Evolutionary conservation across 768 basidiomycete species (phyloP).

Genomic region (Panellus pusillus): DNA sequence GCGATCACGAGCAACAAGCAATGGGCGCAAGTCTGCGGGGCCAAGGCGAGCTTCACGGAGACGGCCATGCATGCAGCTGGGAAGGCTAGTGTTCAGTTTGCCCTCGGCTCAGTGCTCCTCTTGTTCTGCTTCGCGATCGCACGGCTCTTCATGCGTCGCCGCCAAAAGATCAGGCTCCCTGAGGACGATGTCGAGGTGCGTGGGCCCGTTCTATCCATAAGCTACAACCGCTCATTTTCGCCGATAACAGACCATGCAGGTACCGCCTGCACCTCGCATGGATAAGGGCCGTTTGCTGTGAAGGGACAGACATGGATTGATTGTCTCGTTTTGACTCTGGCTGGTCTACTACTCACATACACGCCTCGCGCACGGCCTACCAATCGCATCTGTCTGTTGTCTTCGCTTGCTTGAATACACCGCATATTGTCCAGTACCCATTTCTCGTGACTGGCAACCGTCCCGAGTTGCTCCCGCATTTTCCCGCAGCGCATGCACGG

Average conservation of each 20-base stretch:
- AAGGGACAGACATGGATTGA: not conserved
- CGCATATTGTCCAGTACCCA: no score
- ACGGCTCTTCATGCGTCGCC: not conserved
- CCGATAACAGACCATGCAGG: not conserved
- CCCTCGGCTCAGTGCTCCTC: constrained; percentile 9
- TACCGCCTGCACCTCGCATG: not conserved
- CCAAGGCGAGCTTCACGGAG: constrained; percentile 15
- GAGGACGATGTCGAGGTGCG: constrained; percentile 9
- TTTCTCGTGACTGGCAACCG: no score
- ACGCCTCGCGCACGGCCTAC: no score
- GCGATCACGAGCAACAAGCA: constrained; percentile 57
- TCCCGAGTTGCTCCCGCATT: no score
- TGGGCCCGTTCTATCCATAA: not conserved
- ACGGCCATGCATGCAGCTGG: not conserved
- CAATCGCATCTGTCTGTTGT: no score
- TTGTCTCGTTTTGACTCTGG: no score
- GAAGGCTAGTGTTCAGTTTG: not conserved
- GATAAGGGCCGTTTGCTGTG: constrained; percentile 4
- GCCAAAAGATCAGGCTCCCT: constrained; percentile 1
- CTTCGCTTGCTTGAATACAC: no score
- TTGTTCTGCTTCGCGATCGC: constrained; percentile 5
- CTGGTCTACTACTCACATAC: no score
- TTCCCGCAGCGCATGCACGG: no score
- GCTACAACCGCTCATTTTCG: not conserved
- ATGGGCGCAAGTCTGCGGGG: constrained; percentile 49